phyloP scores from a whole-genome alignment of 108 stramenopile genomes.

The Conticribra weissflogii region DNA sequence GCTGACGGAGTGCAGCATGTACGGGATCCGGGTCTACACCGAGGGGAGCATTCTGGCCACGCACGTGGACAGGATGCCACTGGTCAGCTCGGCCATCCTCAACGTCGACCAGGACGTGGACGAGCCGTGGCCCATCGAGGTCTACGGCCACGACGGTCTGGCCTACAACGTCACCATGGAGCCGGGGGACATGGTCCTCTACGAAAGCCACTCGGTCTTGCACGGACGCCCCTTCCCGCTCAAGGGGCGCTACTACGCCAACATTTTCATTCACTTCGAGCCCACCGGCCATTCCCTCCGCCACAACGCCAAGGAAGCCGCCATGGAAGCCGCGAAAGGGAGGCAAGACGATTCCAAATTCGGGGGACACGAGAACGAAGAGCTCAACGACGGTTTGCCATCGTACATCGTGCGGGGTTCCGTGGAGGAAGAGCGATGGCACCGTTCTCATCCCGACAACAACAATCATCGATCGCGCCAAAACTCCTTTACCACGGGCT shows the following conservation, averaged over 20 bases:
- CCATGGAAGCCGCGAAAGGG: constrained; percentile 52
- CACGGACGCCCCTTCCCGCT: constrained; percentile 92
- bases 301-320: constrained; percentile 66
- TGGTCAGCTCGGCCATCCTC: constrained; percentile 88
- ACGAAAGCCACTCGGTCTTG: constrained; percentile 88
- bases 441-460: constrained; percentile 48
- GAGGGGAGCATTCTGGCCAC: constrained; percentile 81
- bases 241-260: constrained; percentile 86
- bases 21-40: constrained; percentile 92
- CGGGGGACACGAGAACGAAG: constrained; percentile 73
- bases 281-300: constrained; percentile 76
- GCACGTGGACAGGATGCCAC: constrained; percentile 91
- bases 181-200: constrained; percentile 91
- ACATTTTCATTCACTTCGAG: constrained; percentile 92
- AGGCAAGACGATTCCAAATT: constrained; percentile 53
- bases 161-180: constrained; percentile 91
- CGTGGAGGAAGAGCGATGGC: constrained; percentile 74
- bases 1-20: constrained; percentile 75
- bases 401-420: constrained; percentile 68
- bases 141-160: constrained; percentile 90
- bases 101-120: constrained; percentile 92
- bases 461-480: constrained; percentile 23
- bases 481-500: constrained; percentile 60
- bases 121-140: constrained; percentile 93
- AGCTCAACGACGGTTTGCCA: constrained; percentile 66